A percentile compares a stretch with the other conserved stretches of the same genome.
Evolutionary conservation across 1,284 basidiomycete genomes (phyloP).

Genomic region (Ustilago shanxiensis): DNA sequence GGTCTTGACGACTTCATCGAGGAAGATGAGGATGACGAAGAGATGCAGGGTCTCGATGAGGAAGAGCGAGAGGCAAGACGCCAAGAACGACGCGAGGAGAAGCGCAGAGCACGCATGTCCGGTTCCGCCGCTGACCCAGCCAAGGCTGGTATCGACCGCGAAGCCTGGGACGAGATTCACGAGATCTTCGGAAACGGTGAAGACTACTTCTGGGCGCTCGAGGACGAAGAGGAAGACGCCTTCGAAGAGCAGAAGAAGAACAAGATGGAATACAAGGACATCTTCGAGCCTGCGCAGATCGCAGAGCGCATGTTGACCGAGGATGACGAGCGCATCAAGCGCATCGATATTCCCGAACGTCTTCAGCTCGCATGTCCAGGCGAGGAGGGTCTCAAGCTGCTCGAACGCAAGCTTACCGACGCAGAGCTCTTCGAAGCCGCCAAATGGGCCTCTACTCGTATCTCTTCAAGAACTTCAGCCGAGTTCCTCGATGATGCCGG

Average conservation of each 20-base stretch:
- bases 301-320: constrained; percentile 89
- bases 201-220: constrained; percentile 95
- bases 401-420: constrained; percentile 77
- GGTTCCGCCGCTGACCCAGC: constrained; percentile 77
- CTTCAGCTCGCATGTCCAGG: constrained; percentile 85
- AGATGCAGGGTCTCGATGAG: constrained; percentile 64
- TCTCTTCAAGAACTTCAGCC: constrained; percentile 76
- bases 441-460: constrained; percentile 86
- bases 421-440: constrained; percentile 84
- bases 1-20: constrained; percentile 81
- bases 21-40: constrained; percentile 75
- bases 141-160: constrained; percentile 71
- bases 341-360: constrained; percentile 93
- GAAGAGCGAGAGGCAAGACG: constrained; percentile 79
- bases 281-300: constrained; percentile 98
- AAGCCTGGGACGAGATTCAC: constrained; percentile 95
- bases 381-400: constrained; percentile 74
- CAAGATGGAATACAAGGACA: constrained; percentile 82
- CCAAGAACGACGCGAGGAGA: constrained; percentile 75
- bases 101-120: constrained; percentile 60
- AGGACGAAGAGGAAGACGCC: constrained; percentile 70
- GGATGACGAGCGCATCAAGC: constrained; percentile 88
- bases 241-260: constrained; percentile 71
- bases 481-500: constrained; percentile 77
- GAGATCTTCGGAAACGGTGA: constrained; percentile 97